Conservation (phyloP, 139 green algal species). For the Axilococcus clingmanii region DNA sequence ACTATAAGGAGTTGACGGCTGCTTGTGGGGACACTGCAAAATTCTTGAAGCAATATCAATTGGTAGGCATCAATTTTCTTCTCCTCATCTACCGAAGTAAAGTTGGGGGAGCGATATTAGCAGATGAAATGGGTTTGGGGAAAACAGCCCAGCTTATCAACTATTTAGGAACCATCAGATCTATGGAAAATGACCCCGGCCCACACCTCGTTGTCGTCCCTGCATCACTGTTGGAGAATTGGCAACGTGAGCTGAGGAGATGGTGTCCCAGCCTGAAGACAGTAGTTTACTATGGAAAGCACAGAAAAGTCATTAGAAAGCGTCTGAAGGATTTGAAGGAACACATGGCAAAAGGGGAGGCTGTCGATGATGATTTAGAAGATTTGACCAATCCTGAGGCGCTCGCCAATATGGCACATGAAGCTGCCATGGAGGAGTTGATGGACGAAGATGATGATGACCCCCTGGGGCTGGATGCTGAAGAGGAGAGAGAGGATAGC, state of each 20-base stretch:
- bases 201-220: conserved; percentile 64
- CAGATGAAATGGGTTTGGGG: conserved; percentile 50
- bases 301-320: conserved; percentile 37
- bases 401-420: conserved; percentile 13
- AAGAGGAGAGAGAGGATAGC: not conserved
- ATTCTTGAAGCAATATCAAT: conserved; percentile 82
- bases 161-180: conserved; percentile 55
- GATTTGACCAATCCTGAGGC: conserved; percentile 21
- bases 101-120: conserved; percentile 20
- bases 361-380: conserved; percentile 19
- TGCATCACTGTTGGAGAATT: conserved; percentile 82
- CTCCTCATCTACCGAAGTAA: conserved; percentile 62
- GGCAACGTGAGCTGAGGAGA: conserved; percentile 67
- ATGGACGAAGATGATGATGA: conserved; percentile 19
- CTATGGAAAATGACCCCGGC: conserved; percentile 21
- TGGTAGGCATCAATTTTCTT: conserved; percentile 92
- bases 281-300: conserved; percentile 70
- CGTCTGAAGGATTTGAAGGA: conserved; percentile 24
- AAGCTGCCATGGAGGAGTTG: conserved; percentile 11
- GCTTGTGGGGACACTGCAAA: conserved; percentile 40
- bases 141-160: conserved; percentile 85
- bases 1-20: conserved; percentile 28
- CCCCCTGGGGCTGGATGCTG: conserved; percentile 4
- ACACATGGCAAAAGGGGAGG: not conserved
- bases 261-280: conserved; percentile 57